Evolutionary conservation across 1,284 basidiomycete species (phyloP).

Genomic region (Leccinum cinnamomeum): DNA sequence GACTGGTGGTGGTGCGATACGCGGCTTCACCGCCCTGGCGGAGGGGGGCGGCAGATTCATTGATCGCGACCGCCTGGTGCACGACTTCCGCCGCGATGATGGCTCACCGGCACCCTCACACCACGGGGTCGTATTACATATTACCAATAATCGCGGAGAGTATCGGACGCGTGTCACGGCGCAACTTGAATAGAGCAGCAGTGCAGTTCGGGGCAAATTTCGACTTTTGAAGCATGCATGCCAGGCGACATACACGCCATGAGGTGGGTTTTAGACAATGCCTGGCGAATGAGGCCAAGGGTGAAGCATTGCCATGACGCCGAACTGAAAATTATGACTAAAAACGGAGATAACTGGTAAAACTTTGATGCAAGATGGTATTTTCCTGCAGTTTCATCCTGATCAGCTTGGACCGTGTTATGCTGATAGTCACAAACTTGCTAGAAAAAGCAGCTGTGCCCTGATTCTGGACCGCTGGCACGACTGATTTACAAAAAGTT

Average conservation of each 20-base stretch:
- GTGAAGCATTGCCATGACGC: slow-evolving; percentile 27
- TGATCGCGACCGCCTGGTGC: slow-evolving; percentile 21
- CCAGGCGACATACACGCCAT: slow-evolving; percentile 29
- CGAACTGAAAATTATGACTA: not conserved
- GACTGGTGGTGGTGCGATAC: slow-evolving; percentile 21
- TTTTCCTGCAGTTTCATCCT: slow-evolving; percentile 5
- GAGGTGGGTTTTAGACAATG: slow-evolving; percentile 16
- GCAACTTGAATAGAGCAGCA: slow-evolving; percentile 23
- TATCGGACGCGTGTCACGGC: slow-evolving; percentile 26
- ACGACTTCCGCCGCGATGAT: slow-evolving; percentile 24
- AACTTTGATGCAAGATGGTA: slow-evolving; percentile 10
- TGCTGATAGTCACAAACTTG: slow-evolving; percentile 1
- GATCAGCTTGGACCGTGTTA: slow-evolving; percentile 5
- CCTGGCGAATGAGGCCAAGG: slow-evolving; percentile 17
- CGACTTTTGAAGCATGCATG: slow-evolving; percentile 20
- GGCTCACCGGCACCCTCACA: slow-evolving; percentile 12
- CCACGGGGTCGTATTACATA: slow-evolving; percentile 33
- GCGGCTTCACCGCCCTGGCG: slow-evolving; percentile 27
- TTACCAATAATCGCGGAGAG: slow-evolving; percentile 26
- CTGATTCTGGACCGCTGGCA: slow-evolving; percentile 6
- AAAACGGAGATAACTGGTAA: slow-evolving; percentile 12
- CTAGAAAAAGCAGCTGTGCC: slow-evolving; percentile 3
- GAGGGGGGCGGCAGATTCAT: slow-evolving; percentile 25
- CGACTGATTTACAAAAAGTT: not conserved
- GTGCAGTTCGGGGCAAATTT: slow-evolving; percentile 18